A percentile compares a stretch with the other conserved stretches of the same genome.
phyloP scores from a whole-genome alignment of 73 alveolate species.

The Paramecium sexaurelia region DNA sequence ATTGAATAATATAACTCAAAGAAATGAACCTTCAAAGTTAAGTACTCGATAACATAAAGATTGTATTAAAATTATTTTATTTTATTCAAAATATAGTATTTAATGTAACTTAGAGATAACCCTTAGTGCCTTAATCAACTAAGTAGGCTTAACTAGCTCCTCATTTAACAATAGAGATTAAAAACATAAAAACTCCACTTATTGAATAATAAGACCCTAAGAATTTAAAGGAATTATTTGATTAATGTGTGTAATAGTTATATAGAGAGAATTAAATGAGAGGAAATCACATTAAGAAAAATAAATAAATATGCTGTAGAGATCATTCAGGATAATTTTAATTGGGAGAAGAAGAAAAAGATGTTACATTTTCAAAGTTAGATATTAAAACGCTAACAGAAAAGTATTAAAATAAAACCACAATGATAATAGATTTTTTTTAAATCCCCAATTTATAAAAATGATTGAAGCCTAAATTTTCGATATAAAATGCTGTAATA shows the following conservation, averaged over 20 bases:
- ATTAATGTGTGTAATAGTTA: neutral
- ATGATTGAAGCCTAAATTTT: slow-evolving; percentile 50
- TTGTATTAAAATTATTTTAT: neutral
- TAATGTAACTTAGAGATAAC: neutral
- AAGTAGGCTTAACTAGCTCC: neutral
- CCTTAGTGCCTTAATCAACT: neutral
- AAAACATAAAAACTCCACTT: neutral
- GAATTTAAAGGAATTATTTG: slow-evolving; percentile 13
- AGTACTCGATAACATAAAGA: neutral
- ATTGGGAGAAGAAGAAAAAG: slow-evolving; percentile 7
- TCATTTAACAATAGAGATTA: neutral
- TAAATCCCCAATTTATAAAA: neutral
- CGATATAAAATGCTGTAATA: neutral
- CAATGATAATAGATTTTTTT: neutral
- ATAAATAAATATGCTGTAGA: neutral
- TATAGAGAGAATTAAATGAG: neutral
- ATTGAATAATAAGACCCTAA: neutral
- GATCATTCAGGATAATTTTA: neutral
- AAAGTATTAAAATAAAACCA: neutral
- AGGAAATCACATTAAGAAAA: neutral
- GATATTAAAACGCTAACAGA: neutral
- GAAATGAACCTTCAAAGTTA: neutral
- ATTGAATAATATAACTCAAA: neutral
- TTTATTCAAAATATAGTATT: neutral
- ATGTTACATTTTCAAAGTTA: neutral